Evolutionary conservation across 768 basidiomycete species (phyloP), one percentile per base, ranked within the genome.

Genomic region (Xerocomellus dryophilus): DNA sequence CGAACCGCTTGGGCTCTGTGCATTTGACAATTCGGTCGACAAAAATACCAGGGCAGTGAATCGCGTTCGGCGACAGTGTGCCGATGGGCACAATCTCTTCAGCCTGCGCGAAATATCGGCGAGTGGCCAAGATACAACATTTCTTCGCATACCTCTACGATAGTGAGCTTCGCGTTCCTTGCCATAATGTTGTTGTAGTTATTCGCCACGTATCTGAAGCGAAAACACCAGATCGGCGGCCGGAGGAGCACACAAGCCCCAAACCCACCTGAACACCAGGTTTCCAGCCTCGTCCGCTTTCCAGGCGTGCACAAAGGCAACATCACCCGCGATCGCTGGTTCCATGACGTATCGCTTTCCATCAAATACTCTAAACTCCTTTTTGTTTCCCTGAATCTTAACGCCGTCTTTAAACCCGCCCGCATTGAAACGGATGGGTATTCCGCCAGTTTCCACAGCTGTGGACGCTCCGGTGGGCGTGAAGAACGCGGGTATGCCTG

Each of bases 201-300:
- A 64, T 93, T 85, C 23, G 89, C 82, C 7, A 90, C 80, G 68
- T 90, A 93, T 58, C 90, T 90, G 56, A n/a, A 40, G 35, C 21
- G 32, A 29, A 36, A 23, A 41, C 50, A 27, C 38, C 11, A 52
- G 47, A 17, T 43, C 18, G 55, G 23, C 12, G 20, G 29, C 35
- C 31, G 31, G 40, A 2, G 23, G n/a, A 50, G 23, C 39, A 43
- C 32, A 62, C 23, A n/a, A 38, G 15, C 21, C 21, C 38, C n/a
- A 27, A n/a, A 53, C 51, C 40, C 60, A 89, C 86, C 90, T 79
- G 77, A 95, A 96, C 29, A 93, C 83, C 60, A 85, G 85, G 70
- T 95, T 95, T 6, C 92, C 92, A 44, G 83, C 79, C 66, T 91
- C 90, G 62, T 95, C 93, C 14, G 83, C 93, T 69, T 94, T 94